These are phyloP conservation scores for Sporothrix brunneoviolacea DNA, from an alignment of 2,329 filamentous ascomycete species.

Conservation along the genomic window DNA sequence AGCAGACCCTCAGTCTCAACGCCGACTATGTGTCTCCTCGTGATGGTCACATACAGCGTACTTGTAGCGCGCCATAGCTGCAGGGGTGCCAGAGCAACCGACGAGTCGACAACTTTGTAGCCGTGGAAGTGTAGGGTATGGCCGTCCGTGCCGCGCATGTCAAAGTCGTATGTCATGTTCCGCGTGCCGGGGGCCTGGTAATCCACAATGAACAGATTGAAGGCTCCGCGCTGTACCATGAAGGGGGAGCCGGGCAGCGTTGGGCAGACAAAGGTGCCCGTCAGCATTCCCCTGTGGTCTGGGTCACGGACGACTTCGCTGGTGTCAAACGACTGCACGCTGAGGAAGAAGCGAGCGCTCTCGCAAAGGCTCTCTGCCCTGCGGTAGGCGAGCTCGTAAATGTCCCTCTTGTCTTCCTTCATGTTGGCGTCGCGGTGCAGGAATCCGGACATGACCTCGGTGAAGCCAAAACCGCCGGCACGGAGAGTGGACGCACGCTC, in stretches of 20 bases:
- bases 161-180: conserved; percentile 56
- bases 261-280: conserved; percentile 53
- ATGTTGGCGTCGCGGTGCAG: conserved; percentile 41
- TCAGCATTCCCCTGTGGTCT: conserved; percentile 47
- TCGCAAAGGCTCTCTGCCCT: conserved; percentile 48
- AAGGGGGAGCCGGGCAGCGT: conserved; percentile 51
- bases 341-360: conserved; percentile 52
- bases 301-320: conserved; percentile 39
- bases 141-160: conserved; percentile 49
- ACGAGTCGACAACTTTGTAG: conserved; percentile 56
- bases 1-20: conserved; percentile 19
- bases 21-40: conserved; percentile 24
- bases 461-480: conserved; percentile 50
- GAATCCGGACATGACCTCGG: conserved; percentile 58
- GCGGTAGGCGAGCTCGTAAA: conserved; percentile 47
- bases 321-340: conserved; percentile 49
- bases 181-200: conserved; percentile 48
- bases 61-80: conserved; percentile 57
- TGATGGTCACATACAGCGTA: conserved; percentile 56
- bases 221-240: conserved; percentile 51
- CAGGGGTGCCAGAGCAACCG: conserved; percentile 47
- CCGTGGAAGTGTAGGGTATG: conserved; percentile 52
- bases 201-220: conserved; percentile 51
- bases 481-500: conserved; percentile 36
- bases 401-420: conserved; percentile 39